Conservation (phyloP, 257 asterid genomes). For the Eucommia ulmoides region DNA sequence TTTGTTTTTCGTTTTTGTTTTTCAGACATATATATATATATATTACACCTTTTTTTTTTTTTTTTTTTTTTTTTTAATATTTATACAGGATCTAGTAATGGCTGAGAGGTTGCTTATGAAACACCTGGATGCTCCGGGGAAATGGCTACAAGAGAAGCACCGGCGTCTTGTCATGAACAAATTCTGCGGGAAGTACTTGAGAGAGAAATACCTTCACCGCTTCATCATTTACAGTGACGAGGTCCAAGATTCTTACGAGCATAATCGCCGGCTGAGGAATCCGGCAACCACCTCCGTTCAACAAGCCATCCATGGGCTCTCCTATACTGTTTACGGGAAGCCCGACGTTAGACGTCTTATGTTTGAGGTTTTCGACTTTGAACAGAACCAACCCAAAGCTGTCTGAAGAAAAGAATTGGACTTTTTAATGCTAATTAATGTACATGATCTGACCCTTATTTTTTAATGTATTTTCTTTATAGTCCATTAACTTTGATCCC, state of each 20-base stretch:
- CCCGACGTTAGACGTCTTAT: slow-evolving; percentile 92
- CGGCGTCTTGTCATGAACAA: slow-evolving; percentile 81
- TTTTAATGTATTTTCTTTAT: too few relatives aligned
- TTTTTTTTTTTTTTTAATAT: too few relatives aligned
- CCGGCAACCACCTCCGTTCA: slow-evolving; percentile 96
- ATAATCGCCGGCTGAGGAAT: slow-evolving; percentile 82
- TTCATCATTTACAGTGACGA: slow-evolving; percentile 74
- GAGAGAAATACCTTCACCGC: slow-evolving; percentile 79
- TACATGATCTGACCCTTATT: too few relatives aligned
- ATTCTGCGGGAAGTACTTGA: slow-evolving; percentile 78
- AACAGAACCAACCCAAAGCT: slow-evolving; percentile 80
- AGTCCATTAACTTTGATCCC: too few relatives aligned
- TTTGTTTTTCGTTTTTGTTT: too few relatives aligned
- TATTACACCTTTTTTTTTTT: too few relatives aligned
- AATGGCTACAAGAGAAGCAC: slow-evolving; percentile 85
- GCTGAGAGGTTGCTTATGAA: slow-evolving; percentile 94
- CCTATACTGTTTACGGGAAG: slow-evolving; percentile 79
- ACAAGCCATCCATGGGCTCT: slow-evolving; percentile 90
- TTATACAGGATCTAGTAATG: slow-evolving; percentile 96
- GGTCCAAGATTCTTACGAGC: slow-evolving; percentile 81
- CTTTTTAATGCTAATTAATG: too few relatives aligned
- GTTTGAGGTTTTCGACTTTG: slow-evolving; percentile 96
- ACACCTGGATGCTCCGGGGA: slow-evolving; percentile 95
- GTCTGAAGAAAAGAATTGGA: too few relatives aligned
- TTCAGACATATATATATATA: too few relatives aligned